phyloP scores from a whole-genome alignment of 371 early-diverging fungal species.

The Syncephalis plumigaleata region DNA sequence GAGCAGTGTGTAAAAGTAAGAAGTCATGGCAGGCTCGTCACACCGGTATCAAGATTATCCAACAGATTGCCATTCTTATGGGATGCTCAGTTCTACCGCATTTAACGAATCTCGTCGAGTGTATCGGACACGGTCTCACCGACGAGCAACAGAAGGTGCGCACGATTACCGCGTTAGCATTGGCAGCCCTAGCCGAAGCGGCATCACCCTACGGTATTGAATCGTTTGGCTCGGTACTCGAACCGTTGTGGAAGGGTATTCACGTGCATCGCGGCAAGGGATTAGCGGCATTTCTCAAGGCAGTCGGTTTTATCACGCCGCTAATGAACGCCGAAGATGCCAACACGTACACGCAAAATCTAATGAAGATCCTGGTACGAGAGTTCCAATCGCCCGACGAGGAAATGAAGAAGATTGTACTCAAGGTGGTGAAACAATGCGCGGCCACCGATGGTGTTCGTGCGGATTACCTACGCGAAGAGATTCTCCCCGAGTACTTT shows the following conservation, averaged over 20 bases:
- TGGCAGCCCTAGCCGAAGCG: constrained; percentile 92
- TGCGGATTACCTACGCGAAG: constrained; percentile 63
- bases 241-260: constrained; percentile 86
- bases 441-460: constrained; percentile 85
- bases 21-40: constrained; percentile 98
- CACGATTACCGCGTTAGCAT: constrained; percentile 84
- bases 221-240: constrained; percentile 78
- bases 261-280: constrained; percentile 90
- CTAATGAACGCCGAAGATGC: constrained; percentile 93
- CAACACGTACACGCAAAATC: constrained; percentile 80
- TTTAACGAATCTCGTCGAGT: constrained; percentile 76
- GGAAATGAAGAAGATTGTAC: constrained; percentile 94
- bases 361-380: constrained; percentile 80
- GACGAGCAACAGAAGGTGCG: constrained; percentile 95
- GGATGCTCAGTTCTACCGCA: constrained; percentile 94
- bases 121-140: constrained; percentile 77
- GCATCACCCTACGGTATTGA: constrained; percentile 97
- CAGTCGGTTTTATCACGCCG: constrained; percentile 92
- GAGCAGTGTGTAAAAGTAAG: constrained; percentile 87
- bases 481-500: constrained; percentile 89
- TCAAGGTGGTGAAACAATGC: constrained; percentile 93
- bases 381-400: constrained; percentile 96
- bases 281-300: constrained; percentile 94
- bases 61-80: constrained; percentile 86
- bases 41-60: constrained; percentile 94